Conservation (phyloP, 2,329 filamentous ascomycete genomes). For the Monilinia fructigena region DNA sequence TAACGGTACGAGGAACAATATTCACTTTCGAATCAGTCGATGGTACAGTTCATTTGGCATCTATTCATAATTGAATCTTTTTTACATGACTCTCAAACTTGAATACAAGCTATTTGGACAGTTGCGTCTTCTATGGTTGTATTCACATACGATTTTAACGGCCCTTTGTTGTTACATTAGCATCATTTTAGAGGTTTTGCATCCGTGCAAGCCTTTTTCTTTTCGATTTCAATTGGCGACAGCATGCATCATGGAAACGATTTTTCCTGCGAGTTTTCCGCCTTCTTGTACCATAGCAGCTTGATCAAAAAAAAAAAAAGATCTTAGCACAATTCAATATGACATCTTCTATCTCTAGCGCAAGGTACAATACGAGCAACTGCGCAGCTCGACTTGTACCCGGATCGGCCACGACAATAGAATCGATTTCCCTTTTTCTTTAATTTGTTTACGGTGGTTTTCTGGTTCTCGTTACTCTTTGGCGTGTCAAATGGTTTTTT, state of each 20-base stretch:
- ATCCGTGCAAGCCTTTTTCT: slow-evolving; percentile 30
- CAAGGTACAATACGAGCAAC: slow-evolving; percentile 39
- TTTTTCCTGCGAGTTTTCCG: slow-evolving; percentile 31
- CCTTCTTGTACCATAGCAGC: slow-evolving; percentile 41
- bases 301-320: slow-evolving; percentile 34
- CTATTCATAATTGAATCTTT: slow-evolving; percentile 23
- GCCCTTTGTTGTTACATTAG: slow-evolving; percentile 41
- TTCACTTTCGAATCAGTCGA: slow-evolving; percentile 36
- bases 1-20: slow-evolving; percentile 42
- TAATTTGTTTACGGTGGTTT: slow-evolving; percentile 30
- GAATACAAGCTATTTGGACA: slow-evolving; percentile 12
- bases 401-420: slow-evolving; percentile 34
- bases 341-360: slow-evolving; percentile 36
- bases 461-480: slow-evolving; percentile 26
- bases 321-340: slow-evolving; percentile 37
- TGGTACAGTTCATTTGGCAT: slow-evolving; percentile 28
- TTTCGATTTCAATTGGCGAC: slow-evolving; percentile 34
- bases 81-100: slow-evolving; percentile 5
- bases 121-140: slow-evolving; percentile 35
- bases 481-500: slow-evolving; percentile 32
- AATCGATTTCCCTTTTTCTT: slow-evolving; percentile 30
- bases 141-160: slow-evolving; percentile 41
- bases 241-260: slow-evolving; percentile 36
- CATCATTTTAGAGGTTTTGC: slow-evolving; percentile 32
- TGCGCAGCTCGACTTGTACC: slow-evolving; percentile 41